Percentiles rank a stretch among this genome's conserved stretches.
These are phyloP conservation scores for Fusarium sp. DNA, from an alignment of 2,329 filamentous ascomycete species.

Conservation along the genomic window DNA sequence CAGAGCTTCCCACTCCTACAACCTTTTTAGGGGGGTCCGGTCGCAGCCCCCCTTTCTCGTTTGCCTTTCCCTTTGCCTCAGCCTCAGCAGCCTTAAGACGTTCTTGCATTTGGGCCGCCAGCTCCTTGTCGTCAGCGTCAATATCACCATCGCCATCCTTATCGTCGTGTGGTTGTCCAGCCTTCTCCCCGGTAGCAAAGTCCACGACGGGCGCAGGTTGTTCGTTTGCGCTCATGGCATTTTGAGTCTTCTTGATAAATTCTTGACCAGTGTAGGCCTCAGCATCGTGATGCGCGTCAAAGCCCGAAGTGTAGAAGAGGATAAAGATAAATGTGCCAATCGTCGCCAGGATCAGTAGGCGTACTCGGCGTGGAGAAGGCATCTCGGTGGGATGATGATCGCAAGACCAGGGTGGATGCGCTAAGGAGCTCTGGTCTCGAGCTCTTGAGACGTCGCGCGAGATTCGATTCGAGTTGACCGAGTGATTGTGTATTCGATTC, in stretches of 20 bases:
- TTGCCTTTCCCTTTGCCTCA: constrained; percentile 77
- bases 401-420: constrained; percentile 30
- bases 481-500: constrained; percentile 2
- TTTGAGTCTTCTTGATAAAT: constrained; percentile 73
- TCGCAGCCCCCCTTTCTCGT: constrained; percentile 74
- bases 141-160: constrained; percentile 69
- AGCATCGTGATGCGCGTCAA: constrained; percentile 65
- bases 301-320: constrained; percentile 79
- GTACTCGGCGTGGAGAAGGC: constrained; percentile 79
- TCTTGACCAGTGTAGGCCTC: constrained; percentile 63
- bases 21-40: constrained; percentile 72
- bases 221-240: constrained; percentile 63
- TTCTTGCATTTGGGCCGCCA: constrained; percentile 67
- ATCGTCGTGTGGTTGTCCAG: constrained; percentile 61
- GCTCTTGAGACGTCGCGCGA: constrained; percentile 25
- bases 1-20: constrained; percentile 72
- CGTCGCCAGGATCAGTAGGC: constrained; percentile 75
- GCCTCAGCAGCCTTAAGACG: constrained; percentile 78
- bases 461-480: not conserved
- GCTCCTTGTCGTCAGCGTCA: constrained; percentile 69
- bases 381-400: constrained; percentile 59
- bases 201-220: constrained; percentile 59
- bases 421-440: constrained; percentile 48
- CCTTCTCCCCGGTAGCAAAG: constrained; percentile 56
- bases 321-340: constrained; percentile 76